Base-by-base conservation (phyloP, 805 yeast species). In the Candida qinlingensis region DNA sequence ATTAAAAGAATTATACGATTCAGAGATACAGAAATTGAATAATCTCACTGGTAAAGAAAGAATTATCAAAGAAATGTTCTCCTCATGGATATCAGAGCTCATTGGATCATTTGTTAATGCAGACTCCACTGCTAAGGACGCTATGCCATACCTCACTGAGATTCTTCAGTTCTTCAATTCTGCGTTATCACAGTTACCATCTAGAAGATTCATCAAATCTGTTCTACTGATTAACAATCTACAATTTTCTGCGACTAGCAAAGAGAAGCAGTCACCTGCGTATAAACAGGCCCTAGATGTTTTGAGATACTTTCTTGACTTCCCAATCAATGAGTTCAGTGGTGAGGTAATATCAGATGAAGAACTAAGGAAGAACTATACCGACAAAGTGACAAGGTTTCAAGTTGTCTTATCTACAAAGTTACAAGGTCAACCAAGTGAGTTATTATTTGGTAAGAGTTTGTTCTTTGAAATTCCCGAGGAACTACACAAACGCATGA, bases 301-400 rank as follows among this genome's bases (percentile, higher is more conserved):
- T 1, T 46, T 69, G 6, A 51, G 54, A 8, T 61, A 64, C 41
- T 66, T 59, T 37, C 37, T 67, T 4, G 49, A 62, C 38, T 73
- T 66, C 51, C 78, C 79, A 4, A 56, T 76, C 13, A 67, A 74
- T 51, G 79, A 74, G 41, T 63, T 67, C 39, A 54, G 71, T 1
- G 76, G 76, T 7, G 58, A 54, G 12, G 39, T 56, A 6, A 46
- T 62, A 5, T 31, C 58, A 1, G 31, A 53, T 3, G 59, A 57
- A 4, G 49, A 54, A 9, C 19, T 49, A 10, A 54, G 54, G 41
- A 29, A 48, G 27, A 35, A 37, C 6, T 44, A 47, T 11, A 30
- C 57, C 4, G 40, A 39, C 0, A 48, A 36, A 2, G 48, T 66
- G 1, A 45, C 57, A 3, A 39, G 37, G 11, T 53, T 70, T 5